A percentile compares a stretch with the other conserved stretches of the same genome.
Conservation (phyloP, 129 eudicot genomes). For the Scalesia atractyloides region DNA sequence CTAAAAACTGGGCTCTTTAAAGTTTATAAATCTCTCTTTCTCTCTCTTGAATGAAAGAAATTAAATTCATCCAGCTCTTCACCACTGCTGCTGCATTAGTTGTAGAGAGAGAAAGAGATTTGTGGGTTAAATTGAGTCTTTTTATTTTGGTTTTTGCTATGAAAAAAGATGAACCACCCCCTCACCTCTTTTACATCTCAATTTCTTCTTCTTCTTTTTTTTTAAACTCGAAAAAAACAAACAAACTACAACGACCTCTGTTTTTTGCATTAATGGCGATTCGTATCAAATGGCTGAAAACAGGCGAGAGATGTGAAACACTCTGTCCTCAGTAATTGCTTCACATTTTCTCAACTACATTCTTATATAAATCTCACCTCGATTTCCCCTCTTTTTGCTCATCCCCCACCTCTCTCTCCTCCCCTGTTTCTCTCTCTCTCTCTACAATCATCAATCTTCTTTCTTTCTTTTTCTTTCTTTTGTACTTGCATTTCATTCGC, state of each 20-base stretch:
- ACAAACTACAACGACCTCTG: constrained; percentile 50
- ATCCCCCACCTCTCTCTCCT: constrained; percentile 24
- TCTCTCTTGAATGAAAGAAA: constrained; percentile 48
- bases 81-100: constrained; percentile 48
- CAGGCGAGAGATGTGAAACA: constrained; percentile 39
- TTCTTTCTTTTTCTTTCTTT: not conserved
- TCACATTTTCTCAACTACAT: constrained; percentile 46
- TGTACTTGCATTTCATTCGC: not conserved
- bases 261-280: constrained; percentile 61
- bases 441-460: not conserved
- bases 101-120: constrained; percentile 43
- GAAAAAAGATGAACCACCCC: not conserved
- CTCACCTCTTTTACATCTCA: not conserved
- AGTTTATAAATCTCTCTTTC: not conserved
- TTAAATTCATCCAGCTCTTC: constrained; percentile 59
- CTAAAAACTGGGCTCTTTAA: constrained; percentile 72
- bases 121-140: constrained; percentile 8
- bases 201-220: not conserved
- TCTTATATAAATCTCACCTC: constrained; percentile 68
- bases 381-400: constrained; percentile 28
- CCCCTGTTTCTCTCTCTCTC: constrained; percentile 26
- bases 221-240: constrained; percentile 18
- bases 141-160: constrained; percentile 8
- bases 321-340: constrained; percentile 70
- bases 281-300: constrained; percentile 46